phyloP scores from a whole-genome alignment of 495 filamentous ascomycete species.

The Aspergillus diversus region DNA sequence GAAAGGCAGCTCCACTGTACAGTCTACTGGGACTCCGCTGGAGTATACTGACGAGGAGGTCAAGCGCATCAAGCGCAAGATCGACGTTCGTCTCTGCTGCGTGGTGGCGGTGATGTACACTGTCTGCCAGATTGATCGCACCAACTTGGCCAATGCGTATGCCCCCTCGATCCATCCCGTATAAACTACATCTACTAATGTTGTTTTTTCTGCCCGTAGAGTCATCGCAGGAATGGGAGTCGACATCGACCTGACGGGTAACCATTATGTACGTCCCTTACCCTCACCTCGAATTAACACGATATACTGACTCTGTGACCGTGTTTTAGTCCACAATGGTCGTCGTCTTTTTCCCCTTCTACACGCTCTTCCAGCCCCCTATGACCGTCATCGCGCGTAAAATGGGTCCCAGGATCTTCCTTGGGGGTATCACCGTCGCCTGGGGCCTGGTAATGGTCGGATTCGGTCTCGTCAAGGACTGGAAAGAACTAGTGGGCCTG shows the following conservation, averaged over 20 bases:
- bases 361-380: slow-evolving; percentile 25
- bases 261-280: slow-evolving; percentile 11
- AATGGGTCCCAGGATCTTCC: slow-evolving; percentile 56
- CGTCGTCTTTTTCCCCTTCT: slow-evolving; percentile 24
- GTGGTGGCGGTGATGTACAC: slow-evolving; percentile 21
- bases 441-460: slow-evolving; percentile 52
- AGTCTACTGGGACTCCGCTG: slow-evolving; percentile 3
- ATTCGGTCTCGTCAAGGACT: slow-evolving; percentile 58
- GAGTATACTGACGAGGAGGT: slow-evolving; percentile 16
- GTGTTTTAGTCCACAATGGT: slow-evolving; percentile 18
- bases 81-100: slow-evolving; percentile 12
- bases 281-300: not conserved
- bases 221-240: slow-evolving; percentile 14
- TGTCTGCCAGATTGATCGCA: slow-evolving; percentile 19
- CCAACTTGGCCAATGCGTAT: slow-evolving; percentile 20
- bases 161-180: too few relatives aligned
- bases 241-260: slow-evolving; percentile 15
- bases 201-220: too few relatives aligned
- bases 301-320: not conserved
- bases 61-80: slow-evolving; percentile 20
- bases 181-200: too few relatives aligned
- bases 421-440: slow-evolving; percentile 49
- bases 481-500: slow-evolving; percentile 52
- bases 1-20: not conserved
- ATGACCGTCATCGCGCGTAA: slow-evolving; percentile 54